Percentiles rank a stretch among this genome's conserved stretches.
Conservation (phyloP, 179 eudicot species). For the Drosera spatulata region DNA sequence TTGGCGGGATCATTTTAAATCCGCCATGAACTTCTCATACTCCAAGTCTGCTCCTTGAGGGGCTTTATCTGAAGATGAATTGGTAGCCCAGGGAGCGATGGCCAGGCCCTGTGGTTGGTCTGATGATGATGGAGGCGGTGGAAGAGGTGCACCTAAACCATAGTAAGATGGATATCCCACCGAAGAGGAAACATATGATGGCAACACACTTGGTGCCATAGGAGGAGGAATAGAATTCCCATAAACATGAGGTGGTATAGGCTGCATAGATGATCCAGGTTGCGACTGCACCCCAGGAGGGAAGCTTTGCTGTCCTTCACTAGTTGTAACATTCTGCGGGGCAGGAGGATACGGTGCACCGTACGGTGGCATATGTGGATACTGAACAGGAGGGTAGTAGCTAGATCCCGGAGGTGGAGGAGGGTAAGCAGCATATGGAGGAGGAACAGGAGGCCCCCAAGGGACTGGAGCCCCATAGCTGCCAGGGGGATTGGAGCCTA, state of each 20-base stretch:
- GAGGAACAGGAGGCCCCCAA: conserved; percentile 69
- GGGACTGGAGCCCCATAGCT: conserved; percentile 56
- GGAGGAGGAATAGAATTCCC: conserved; percentile 25
- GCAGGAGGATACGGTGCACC: conserved; percentile 50
- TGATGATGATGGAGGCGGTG: conserved; percentile 31
- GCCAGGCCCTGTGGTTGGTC: conserved; percentile 44
- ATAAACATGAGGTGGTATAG: conserved; percentile 34
- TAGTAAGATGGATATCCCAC: conserved; percentile 56
- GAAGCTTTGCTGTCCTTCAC: conserved; percentile 42
- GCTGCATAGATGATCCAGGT: conserved; percentile 28
- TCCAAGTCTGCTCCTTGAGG: conserved; percentile 55
- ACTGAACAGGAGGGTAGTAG: conserved; percentile 43
- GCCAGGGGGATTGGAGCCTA: conserved; percentile 35
- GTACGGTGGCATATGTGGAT: conserved; percentile 44
- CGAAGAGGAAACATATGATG: conserved; percentile 41
- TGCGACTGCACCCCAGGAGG: conserved; percentile 70
- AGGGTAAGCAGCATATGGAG: conserved; percentile 52
- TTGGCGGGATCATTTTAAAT: conserved; percentile 33
- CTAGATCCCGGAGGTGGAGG: conserved; percentile 65
- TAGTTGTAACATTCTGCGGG: conserved; percentile 34
- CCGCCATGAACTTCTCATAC: conserved; percentile 91
- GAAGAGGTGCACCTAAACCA: conserved; percentile 51
- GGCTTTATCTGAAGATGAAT: conserved; percentile 38
- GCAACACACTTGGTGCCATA: conserved; percentile 34
- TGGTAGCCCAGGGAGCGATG: conserved; percentile 76